Evolutionary conservation across 805 yeast genomes (phyloP), one percentile per base, ranked within the genome.

Genomic region (Isabelozyma rhagii): DNA sequence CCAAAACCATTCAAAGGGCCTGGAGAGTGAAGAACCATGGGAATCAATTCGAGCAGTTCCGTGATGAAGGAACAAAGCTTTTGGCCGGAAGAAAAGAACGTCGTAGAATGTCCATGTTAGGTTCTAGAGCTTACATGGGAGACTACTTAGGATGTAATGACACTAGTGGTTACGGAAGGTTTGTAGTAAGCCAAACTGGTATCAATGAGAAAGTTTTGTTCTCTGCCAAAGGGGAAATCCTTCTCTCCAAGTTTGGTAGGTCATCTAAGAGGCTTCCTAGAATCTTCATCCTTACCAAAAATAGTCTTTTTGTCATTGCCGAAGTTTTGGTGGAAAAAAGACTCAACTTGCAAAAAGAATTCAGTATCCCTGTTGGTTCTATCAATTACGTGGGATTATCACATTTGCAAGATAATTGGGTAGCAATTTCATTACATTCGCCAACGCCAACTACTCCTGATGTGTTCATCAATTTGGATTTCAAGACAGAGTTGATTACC

Each of bases 41-140:
- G 21, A 87, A 89, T 66, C 82, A 89, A 63, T 87, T 78, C 57
- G 93, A 88, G 57, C 86, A 91, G 64, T 76, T 92, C 44, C 82
- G 97, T 63, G 97, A 93, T 58, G 80, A 83, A 53, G 97, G 97
- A 49, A 84, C 84, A 34, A 77, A 78, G 15, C 66, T 91, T 34
- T 73, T 92, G 43, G 83, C 78, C 18, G 84, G 85, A 34, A 78
- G 87, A 60, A 94, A 94, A 62, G 94, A 94, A 65, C 87, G 99
- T 71, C 83, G 99, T 62, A 72, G 94, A 46, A 80, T 91, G 79
- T 88, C 96, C 27, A 72, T 94, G 62, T 67, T 91, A 41, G 98
- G 98, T 0, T 87, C 85, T 47, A 81, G 99, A 58, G 85, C 93
- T 6, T 96, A 81, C 58, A 80, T 87, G 84, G 99, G 98, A n/a